Conservation (phyloP, 768 basidiomycete species). For the Paxillus involutus region DNA sequence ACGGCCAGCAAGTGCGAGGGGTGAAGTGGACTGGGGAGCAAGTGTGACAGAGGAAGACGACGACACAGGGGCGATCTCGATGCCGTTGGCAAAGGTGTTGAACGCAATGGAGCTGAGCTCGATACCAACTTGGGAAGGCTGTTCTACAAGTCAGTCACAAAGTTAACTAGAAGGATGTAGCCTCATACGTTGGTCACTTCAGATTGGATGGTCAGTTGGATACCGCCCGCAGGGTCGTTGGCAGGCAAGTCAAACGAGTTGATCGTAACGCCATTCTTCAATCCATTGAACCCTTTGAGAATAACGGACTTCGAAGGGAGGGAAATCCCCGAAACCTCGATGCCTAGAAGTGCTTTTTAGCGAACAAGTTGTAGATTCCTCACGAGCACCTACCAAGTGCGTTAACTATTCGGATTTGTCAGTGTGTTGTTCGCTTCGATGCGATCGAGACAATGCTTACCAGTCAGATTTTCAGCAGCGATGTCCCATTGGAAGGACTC, state of each 20-base stretch:
- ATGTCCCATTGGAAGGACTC: constrained; percentile 73
- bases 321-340: constrained; percentile 54
- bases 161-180: background rate
- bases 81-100: constrained; percentile 50
- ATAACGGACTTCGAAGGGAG: constrained; percentile 58
- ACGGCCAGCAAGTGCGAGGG: constrained; percentile 58
- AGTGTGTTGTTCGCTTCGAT: background rate
- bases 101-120: constrained; percentile 61
- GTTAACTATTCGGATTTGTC: constrained; percentile 39
- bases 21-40: constrained; percentile 49
- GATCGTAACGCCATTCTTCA: constrained; percentile 62
- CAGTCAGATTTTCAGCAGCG: constrained; percentile 60
- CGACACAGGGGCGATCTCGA: constrained; percentile 59
- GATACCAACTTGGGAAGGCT: constrained; percentile 79
- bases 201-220: constrained; percentile 64
- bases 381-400: constrained; percentile 49
- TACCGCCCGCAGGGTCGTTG: constrained; percentile 71
- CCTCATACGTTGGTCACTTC: constrained; percentile 56
- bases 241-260: constrained; percentile 68
- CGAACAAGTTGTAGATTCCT: background rate
- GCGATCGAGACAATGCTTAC: constrained; percentile 28
- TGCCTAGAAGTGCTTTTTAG: constrained; percentile 37
- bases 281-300: constrained; percentile 69
- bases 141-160: constrained; percentile 7
- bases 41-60: constrained; percentile 52